Evolutionary conservation across 2,329 filamentous ascomycete species (phyloP), one percentile per base, ranked within the genome.

Genomic region (Pyrenophora graminea): DNA sequence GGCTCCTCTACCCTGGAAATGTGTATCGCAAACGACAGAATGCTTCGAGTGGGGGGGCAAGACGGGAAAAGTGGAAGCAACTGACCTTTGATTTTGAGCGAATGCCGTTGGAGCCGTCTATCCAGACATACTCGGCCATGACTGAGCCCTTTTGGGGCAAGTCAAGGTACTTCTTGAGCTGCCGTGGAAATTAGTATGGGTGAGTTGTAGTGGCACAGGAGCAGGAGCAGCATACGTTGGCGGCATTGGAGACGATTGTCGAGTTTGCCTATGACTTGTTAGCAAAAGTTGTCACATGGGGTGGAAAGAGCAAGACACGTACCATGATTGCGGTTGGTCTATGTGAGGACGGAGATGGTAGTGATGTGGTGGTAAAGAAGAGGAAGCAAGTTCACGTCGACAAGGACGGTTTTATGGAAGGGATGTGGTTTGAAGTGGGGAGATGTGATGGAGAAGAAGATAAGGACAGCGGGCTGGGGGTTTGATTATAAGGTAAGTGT

Each of bases 41-140:
- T 30, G 27, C 18, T 21, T 23, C 13, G 44, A 52, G 43, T 49
- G 25, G 47, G 41, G 39, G 19, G 17, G 21, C 15, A 12, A 17
- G 31, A 36, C 25, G 8, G 33, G 27, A 47, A 40, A 21, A 15
- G 37, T 25, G 55, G 55, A 61, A 56, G 56, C 61, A 51, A 61
- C 90, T 82, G 82, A 97, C 93, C 84, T 91, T 95, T 73, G 89
- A 93, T 83, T 97, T 99, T 75, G 91, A 96, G 70, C 94, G 91
- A 67, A 90, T 84, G 70, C 88, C 87, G 74, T 92, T 91, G 62
- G 80, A 77, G 62, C 89, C 82, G 73, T 97, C 92, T 74, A 97
- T 88, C 93, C 93, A 97, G 82, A 97, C 86, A 80, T 97, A 97
- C 81, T 97, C 93, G 72, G 91, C 93, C 78, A 96, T 94, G 73